These are phyloP conservation scores for Leishmania tropica DNA, from an alignment of 208 protist genomes.

Conservation along the genomic window DNA sequence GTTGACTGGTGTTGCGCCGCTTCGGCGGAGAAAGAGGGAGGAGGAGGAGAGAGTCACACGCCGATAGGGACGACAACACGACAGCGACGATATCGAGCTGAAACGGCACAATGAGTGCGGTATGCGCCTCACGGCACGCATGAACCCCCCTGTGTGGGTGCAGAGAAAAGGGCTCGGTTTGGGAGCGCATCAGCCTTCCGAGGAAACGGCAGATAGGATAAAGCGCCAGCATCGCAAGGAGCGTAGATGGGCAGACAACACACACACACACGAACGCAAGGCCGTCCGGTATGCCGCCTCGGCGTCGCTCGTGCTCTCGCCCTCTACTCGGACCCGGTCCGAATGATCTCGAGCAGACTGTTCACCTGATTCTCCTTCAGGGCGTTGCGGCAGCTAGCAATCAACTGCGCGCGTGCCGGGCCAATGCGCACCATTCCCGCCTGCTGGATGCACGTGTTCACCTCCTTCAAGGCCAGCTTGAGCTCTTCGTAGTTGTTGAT, in stretches of 20 bases:
- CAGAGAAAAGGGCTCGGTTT: background rate
- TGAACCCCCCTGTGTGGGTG: background rate
- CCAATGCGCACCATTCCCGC: slow-evolving; percentile 88
- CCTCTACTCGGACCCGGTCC: slow-evolving; percentile 45
- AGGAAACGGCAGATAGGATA: background rate
- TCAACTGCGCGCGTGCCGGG: slow-evolving; percentile 45
- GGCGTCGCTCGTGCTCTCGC: background rate
- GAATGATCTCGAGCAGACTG: slow-evolving; percentile 86
- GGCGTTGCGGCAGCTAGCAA: slow-evolving; percentile 81
- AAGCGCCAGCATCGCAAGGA: background rate
- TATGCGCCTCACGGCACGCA: background rate
- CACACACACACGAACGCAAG: background rate
- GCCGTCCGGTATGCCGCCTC: background rate
- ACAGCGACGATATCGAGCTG: background rate
- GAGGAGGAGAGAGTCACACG: background rate
- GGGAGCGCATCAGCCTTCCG: background rate
- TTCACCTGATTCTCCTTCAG: slow-evolving; percentile 84
- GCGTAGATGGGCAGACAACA: background rate
- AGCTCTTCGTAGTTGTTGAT: slow-evolving; percentile 93
- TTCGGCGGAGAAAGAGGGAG: background rate
- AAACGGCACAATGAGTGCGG: background rate
- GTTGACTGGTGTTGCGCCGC: background rate
- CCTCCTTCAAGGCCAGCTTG: slow-evolving; percentile 81
- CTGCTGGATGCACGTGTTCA: slow-evolving; percentile 94
- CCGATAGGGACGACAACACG: background rate